phyloP scores from a whole-genome alignment of 2,329 filamentous ascomycete genomes.

The Aspergillus ochraceus region DNA sequence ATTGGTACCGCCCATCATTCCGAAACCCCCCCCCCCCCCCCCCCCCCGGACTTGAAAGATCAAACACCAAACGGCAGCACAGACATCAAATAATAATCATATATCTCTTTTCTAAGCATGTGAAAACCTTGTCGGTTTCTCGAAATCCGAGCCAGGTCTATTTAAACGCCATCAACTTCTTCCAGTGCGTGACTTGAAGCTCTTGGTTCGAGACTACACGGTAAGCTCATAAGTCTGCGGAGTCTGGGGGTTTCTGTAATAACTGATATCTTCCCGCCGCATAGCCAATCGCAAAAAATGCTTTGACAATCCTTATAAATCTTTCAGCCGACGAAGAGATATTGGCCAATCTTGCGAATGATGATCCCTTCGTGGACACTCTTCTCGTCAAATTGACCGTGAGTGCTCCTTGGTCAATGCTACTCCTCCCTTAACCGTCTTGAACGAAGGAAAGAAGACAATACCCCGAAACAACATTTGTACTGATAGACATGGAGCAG shows the following conservation, averaged over 20 bases:
- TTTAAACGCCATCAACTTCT: constrained; percentile 81
- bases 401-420: constrained; percentile 52
- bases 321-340: constrained; percentile 82
- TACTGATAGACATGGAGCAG: constrained; percentile 22
- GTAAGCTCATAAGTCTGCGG: constrained; percentile 50
- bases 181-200: constrained; percentile 83
- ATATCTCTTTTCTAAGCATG: constrained; percentile 54
- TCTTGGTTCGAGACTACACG: constrained; percentile 79
- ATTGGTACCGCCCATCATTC: constrained; percentile 56
- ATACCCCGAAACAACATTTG: background rate
- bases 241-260: background rate
- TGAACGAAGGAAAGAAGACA: background rate
- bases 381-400: constrained; percentile 73
- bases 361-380: constrained; percentile 77
- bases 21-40: background rate
- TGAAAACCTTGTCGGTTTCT: constrained; percentile 84
- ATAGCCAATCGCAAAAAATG: constrained; percentile 88
- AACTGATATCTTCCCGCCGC: background rate
- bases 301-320: constrained; percentile 73
- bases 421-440: background rate
- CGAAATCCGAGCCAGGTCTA: constrained; percentile 70
- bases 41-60: background rate
- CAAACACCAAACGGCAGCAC: background rate
- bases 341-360: constrained; percentile 68
- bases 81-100: constrained; percentile 14